Conservation (phyloP, 345 rosid genomes). For the Salix koriyanagi region DNA sequence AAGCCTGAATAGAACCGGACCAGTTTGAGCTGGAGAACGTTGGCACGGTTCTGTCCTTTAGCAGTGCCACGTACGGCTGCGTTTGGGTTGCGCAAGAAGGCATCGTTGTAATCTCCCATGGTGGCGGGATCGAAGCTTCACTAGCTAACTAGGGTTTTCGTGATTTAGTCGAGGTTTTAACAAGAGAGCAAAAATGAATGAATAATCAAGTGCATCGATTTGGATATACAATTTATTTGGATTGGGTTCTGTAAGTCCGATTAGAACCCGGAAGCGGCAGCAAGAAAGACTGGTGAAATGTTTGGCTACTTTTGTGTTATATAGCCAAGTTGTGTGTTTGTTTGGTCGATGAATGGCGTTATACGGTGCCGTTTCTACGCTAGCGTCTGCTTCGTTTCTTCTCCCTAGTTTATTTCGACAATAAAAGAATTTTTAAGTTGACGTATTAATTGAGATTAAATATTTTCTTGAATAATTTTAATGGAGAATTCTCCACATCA, state of each 20-base stretch:
- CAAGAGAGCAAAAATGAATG: not conserved
- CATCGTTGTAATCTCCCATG: conserved; percentile 77
- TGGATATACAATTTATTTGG: not conserved
- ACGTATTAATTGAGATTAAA: too few relatives aligned
- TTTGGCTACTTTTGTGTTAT: not conserved
- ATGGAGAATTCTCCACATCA: too few relatives aligned
- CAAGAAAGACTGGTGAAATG: not conserved
- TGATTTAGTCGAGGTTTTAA: not conserved
- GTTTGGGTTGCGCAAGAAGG: conserved; percentile 83
- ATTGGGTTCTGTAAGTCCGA: not conserved
- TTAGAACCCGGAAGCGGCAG: not conserved
- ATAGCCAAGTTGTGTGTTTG: too few relatives aligned
- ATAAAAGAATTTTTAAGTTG: too few relatives aligned
- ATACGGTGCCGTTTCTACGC: too few relatives aligned
- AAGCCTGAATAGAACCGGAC: conserved; percentile 24
- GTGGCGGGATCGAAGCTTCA: conserved; percentile 13
- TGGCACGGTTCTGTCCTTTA: conserved; percentile 85
- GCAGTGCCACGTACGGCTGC: conserved; percentile 77
- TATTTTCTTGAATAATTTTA: too few relatives aligned
- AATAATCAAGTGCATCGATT: not conserved
- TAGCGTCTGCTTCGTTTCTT: too few relatives aligned
- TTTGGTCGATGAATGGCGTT: too few relatives aligned
- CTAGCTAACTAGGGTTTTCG: conserved; percentile 29
- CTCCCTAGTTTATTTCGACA: too few relatives aligned
- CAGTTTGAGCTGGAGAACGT: conserved; percentile 94